Conservation (phyloP, 129 eudicot species). For the Flaveria trinervia region DNA sequence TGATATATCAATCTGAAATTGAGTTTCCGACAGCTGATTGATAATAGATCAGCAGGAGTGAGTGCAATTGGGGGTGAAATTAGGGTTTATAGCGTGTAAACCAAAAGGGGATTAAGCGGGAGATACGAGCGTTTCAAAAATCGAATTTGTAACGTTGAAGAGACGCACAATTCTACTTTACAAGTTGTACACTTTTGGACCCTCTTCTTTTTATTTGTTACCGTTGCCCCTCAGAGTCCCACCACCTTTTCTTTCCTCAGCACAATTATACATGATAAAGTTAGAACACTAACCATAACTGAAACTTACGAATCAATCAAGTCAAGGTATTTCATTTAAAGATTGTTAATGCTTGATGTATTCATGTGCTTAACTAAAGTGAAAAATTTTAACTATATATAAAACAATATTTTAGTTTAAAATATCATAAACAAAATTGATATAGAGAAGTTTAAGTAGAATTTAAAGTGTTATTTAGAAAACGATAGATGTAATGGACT, state of each 20-base stretch:
- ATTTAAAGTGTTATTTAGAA: too few species aligned
- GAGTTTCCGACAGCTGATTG: neutral
- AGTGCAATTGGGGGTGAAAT: conserved; percentile 35
- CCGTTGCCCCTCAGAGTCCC: conserved; percentile 3
- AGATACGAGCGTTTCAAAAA: conserved; percentile 13
- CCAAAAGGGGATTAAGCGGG: conserved; percentile 28
- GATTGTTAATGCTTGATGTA: too few species aligned
- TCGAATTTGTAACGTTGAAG: conserved; percentile 1
- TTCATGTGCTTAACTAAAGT: too few species aligned
- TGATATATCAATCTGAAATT: neutral
- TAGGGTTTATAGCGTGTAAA: conserved; percentile 25
- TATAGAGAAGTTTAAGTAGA: too few species aligned
- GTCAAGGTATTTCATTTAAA: too few species aligned
- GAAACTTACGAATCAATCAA: too few species aligned
- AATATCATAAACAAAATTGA: too few species aligned
- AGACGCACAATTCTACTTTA: neutral
- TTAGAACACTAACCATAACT: too few species aligned
- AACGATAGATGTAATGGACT: too few species aligned
- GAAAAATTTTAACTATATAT: too few species aligned
- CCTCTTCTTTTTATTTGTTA: neutral
- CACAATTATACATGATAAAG: too few species aligned
- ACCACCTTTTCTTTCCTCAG: neutral
- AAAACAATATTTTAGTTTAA: too few species aligned
- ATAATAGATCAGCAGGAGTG: neutral
- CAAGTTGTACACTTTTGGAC: neutral